A percentile compares a stretch with the other conserved stretches of the same genome.
phyloP scores from a whole-genome alignment of 2,329 filamentous ascomycete species.

The Fusarium udum region DNA sequence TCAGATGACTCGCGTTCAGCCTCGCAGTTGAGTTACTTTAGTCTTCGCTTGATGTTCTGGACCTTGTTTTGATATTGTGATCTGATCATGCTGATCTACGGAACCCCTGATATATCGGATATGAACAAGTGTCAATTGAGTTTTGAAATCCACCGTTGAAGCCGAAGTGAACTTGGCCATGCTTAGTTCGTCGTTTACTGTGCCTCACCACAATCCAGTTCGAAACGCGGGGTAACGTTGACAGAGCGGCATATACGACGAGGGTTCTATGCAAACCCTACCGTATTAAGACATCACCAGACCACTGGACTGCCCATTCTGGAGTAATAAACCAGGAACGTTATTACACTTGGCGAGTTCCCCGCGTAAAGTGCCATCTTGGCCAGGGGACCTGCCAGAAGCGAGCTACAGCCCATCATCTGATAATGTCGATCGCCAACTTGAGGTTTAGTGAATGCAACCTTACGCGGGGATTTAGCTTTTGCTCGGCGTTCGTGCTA shows the following conservation, averaged over 20 bases:
- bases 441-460: not conserved
- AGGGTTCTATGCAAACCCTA: not conserved
- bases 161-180: too few relatives aligned
- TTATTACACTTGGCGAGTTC: not conserved
- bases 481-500: not conserved
- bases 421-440: not conserved
- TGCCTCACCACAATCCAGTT: not conserved
- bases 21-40: too few relatives aligned
- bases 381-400: not conserved
- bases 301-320: not conserved
- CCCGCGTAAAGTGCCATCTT: not conserved
- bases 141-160: accelerated
- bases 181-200: accelerated
- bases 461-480: not conserved
- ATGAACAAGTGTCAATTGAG: accelerated
- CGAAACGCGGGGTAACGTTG: not conserved
- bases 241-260: not conserved
- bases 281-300: not conserved
- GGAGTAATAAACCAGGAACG: not conserved
- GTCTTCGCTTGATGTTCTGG: too few relatives aligned
- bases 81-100: too few relatives aligned
- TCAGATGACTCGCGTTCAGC: accelerated
- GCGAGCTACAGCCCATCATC: not conserved
- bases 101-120: accelerated
- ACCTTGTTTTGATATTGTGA: too few relatives aligned